Conservation (phyloP, 164 flowering plant genomes). For the Euptelea pleiosperma region DNA sequence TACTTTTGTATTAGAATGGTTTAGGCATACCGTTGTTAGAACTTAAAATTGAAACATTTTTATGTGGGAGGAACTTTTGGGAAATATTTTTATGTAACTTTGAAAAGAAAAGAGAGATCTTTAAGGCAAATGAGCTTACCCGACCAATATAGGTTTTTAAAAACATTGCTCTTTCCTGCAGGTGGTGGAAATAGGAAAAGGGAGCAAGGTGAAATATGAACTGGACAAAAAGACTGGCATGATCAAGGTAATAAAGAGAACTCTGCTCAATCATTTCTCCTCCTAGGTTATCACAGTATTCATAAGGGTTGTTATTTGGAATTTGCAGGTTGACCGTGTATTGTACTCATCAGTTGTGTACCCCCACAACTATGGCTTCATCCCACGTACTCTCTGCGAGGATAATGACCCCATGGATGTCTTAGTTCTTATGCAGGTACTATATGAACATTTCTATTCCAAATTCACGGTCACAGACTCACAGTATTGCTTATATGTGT, state of each 20-base stretch:
- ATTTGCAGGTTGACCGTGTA: conserved; percentile 78
- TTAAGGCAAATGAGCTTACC: background rate
- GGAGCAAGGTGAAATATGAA: conserved; percentile 96
- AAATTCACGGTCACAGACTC: background rate
- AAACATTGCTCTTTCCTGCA: conserved; percentile 25
- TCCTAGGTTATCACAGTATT: background rate
- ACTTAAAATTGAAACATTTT: too few species aligned
- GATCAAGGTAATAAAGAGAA: conserved; percentile 57
- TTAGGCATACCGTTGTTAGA: too few species aligned
- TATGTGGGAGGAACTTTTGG: too few species aligned
- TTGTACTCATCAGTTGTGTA: conserved; percentile 91
- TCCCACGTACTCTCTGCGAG: conserved; percentile 89
- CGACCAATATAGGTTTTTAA: background rate
- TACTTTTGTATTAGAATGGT: too few species aligned
- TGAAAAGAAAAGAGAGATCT: too few species aligned
- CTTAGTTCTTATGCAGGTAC: conserved; percentile 84
- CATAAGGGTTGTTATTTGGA: background rate
- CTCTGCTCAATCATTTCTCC: background rate
- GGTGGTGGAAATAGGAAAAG: conserved; percentile 86
- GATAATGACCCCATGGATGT: conserved; percentile 92
- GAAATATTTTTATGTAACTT: too few species aligned
- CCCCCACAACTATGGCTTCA: conserved; percentile 96
- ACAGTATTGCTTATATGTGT: too few species aligned
- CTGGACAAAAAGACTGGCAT: conserved; percentile 90
- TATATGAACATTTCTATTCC: background rate